Percentiles rank a stretch among this genome's conserved stretches.
Evolutionary conservation across 1,284 basidiomycete genomes (phyloP).

Genomic region (Apiotrichum porosum): DNA sequence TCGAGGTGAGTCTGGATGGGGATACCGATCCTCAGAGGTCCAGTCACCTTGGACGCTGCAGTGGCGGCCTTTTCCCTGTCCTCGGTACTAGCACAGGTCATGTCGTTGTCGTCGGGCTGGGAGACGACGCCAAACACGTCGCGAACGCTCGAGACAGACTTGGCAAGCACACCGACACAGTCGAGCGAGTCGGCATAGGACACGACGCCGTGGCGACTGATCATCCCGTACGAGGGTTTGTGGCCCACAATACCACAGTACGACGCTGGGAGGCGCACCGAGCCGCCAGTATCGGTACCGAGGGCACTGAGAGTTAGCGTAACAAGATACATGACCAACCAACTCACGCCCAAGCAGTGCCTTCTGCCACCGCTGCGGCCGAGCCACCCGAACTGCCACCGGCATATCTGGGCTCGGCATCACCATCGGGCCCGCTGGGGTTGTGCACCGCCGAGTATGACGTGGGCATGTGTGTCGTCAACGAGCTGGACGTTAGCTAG

Average conservation of each 20-base stretch:
- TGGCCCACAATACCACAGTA: slow-evolving; percentile 89
- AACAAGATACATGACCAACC: slow-evolving; percentile 4
- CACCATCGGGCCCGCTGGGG: slow-evolving; percentile 51
- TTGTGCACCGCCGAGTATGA: slow-evolving; percentile 61
- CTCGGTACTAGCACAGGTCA: slow-evolving; percentile 60
- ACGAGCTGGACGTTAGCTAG: slow-evolving; percentile 19
- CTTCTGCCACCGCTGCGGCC: slow-evolving; percentile 54
- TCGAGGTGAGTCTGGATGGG: slow-evolving; percentile 32
- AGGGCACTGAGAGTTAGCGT: slow-evolving; percentile 59
- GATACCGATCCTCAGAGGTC: slow-evolving; percentile 32
- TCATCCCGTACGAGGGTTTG: slow-evolving; percentile 89
- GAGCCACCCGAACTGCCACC: slow-evolving; percentile 55
- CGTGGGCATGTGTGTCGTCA: slow-evolving; percentile 28
- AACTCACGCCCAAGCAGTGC: slow-evolving; percentile 70
- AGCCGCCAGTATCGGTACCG: slow-evolving; percentile 93
- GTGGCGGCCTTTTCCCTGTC: slow-evolving; percentile 41
- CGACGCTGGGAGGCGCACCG: slow-evolving; percentile 82
- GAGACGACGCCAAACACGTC: slow-evolving; percentile 63
- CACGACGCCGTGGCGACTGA: slow-evolving; percentile 88
- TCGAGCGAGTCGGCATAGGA: slow-evolving; percentile 93
- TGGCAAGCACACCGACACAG: slow-evolving; percentile 79
- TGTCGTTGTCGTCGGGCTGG: slow-evolving; percentile 67
- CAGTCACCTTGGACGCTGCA: background rate
- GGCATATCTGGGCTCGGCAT: slow-evolving; percentile 58
- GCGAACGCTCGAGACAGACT: slow-evolving; percentile 54